Evolutionary conservation across 208 protist species (phyloP).

Genomic region (Phytomonas serpens): DNA sequence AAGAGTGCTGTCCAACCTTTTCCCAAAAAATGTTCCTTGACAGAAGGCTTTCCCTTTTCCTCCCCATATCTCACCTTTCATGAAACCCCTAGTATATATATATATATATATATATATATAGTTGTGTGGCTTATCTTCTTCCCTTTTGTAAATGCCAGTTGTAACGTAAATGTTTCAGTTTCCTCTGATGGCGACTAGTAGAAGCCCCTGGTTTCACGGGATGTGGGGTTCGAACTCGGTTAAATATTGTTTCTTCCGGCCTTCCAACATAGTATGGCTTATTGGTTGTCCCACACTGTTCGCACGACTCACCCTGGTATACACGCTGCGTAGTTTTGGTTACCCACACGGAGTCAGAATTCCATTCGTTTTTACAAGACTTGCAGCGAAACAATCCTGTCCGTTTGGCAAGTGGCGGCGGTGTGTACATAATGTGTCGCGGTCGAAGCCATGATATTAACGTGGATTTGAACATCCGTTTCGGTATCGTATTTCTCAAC

Average conservation of each 20-base stretch:
- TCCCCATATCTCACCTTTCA: neutral
- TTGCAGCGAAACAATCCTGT: conserved; percentile 65
- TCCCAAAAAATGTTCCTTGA: neutral
- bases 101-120: neutral
- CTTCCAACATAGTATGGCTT: conserved; percentile 87
- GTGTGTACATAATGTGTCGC: conserved; percentile 85
- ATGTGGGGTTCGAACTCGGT: conserved; percentile 60
- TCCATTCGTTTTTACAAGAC: conserved; percentile 52
- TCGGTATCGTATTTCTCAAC: neutral
- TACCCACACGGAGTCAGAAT: conserved; percentile 76
- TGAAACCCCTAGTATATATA: neutral
- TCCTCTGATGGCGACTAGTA: conserved; percentile 47
- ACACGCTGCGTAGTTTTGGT: conserved; percentile 81
- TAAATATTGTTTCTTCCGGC: conserved; percentile 77
- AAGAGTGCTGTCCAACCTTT: neutral
- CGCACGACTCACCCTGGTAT: conserved; percentile 87
- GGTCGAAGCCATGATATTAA: conserved; percentile 42
- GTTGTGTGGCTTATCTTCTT: conserved; percentile 12
- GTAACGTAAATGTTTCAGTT: conserved; percentile 69
- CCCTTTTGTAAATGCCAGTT: conserved; percentile 61
- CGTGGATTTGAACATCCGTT: conserved; percentile 39
- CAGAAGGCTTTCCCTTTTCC: neutral
- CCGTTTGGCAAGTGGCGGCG: conserved; percentile 65
- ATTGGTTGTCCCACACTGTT: conserved; percentile 65
- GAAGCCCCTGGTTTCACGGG: conserved; percentile 65